Conservation (phyloP, 108 stramenopile genomes). For the Fragilariopsis cylindrus region DNA sequence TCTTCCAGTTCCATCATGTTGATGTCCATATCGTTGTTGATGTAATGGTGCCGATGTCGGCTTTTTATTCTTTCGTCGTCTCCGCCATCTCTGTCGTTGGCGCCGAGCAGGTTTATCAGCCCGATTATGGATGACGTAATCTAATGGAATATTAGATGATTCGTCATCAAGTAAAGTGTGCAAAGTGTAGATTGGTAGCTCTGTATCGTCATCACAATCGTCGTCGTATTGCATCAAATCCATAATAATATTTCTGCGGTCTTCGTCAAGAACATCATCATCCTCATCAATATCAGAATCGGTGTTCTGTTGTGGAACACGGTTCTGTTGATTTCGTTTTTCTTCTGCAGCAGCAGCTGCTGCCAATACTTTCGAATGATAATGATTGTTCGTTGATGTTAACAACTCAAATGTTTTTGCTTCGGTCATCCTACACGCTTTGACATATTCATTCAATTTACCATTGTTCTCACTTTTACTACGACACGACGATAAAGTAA, state of each 20-base stretch:
- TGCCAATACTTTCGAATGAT: conserved; percentile 1
- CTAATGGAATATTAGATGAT: background rate
- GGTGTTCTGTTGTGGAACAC: no score
- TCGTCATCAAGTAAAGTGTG: conserved; percentile 9
- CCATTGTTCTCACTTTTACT: background rate
- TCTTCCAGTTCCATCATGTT: background rate
- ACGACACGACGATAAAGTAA: background rate
- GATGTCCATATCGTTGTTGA: background rate
- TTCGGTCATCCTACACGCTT: conserved; percentile 7
- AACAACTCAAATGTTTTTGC: background rate
- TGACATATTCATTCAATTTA: background rate
- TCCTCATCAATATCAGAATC: background rate
- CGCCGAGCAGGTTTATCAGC: background rate
- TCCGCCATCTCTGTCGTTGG: conserved; percentile 12
- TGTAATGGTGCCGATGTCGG: background rate
- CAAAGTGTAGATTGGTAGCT: conserved; percentile 8
- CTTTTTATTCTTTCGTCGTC: background rate
- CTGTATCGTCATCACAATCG: conserved; percentile 3
- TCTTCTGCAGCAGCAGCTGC: background rate
- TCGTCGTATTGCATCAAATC: conserved; percentile 5
- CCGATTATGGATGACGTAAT: conserved; percentile 5
- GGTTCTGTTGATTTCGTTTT: no score
- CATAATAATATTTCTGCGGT: background rate
- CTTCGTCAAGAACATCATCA: background rate
- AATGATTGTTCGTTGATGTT: background rate